A percentile compares a stretch with the other conserved stretches of the same genome.
Evolutionary conservation across 176 grass and related monocot genomes (phyloP).

Genomic region (Oryza glaberrima): DNA sequence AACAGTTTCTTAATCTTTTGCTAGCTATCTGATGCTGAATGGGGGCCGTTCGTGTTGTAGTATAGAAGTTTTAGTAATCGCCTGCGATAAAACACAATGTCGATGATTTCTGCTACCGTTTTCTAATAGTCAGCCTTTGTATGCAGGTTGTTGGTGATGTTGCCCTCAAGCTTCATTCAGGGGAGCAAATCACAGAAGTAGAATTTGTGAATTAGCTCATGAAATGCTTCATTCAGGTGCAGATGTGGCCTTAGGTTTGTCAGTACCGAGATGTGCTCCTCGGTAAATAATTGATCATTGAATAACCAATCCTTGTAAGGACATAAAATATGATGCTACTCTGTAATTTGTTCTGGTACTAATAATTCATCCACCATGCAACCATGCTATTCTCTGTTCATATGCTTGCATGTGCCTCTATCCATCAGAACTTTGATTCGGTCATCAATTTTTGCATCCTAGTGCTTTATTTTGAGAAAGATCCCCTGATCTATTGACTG

Average conservation of each 20-base stretch:
- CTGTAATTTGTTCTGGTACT: neutral
- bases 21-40: neutral
- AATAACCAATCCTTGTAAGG: neutral
- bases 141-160: conserved; percentile 74
- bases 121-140: conserved; percentile 5
- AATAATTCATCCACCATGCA: neutral
- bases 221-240: neutral
- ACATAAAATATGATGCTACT: neutral
- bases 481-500: too few relatives aligned
- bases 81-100: neutral
- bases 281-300: neutral
- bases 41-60: neutral
- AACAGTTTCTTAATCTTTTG: neutral
- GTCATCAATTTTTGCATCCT: too few relatives aligned
- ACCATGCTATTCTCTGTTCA: neutral
- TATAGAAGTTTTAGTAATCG: neutral
- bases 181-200: conserved; percentile 61
- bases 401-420: neutral
- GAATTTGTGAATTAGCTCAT: conserved; percentile 71
- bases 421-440: too few relatives aligned
- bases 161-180: conserved; percentile 73
- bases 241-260: neutral
- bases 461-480: too few relatives aligned
- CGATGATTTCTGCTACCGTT: neutral
- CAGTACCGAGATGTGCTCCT: neutral